These are phyloP conservation scores for Protomyces pachydermus DNA, from an alignment of 1,139 yeast genomes.

Conservation along the genomic window DNA sequence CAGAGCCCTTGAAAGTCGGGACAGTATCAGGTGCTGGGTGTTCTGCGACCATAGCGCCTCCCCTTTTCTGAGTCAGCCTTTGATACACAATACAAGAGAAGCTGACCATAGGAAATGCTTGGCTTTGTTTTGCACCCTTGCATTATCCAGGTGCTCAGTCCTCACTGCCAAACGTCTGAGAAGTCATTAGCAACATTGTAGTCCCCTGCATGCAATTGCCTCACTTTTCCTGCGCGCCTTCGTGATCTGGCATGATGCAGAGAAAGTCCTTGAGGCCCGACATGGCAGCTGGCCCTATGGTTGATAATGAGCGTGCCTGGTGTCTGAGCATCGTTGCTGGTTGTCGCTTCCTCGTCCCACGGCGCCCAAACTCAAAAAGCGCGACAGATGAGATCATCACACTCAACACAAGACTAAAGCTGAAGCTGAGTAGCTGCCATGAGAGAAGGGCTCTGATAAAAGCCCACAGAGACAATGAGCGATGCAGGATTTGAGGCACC, in stretches of 20 bases:
- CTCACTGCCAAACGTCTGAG: constrained; percentile 17
- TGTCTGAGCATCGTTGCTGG: no score
- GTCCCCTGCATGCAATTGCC: background rate
- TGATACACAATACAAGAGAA: background rate
- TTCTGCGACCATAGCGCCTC: constrained; percentile 36
- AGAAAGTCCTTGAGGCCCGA: constrained; percentile 1
- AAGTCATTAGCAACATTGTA: background rate
- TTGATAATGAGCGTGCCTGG: no score
- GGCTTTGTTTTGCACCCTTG: background rate
- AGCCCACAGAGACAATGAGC: background rate
- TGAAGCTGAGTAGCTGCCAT: no score
- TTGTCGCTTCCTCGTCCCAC: no score
- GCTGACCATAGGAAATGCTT: background rate
- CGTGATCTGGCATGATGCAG: constrained; percentile 20
- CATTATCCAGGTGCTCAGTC: constrained; percentile 11
- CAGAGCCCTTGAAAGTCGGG: constrained; percentile 65
- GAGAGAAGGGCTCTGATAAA: no score
- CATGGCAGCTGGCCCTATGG: background rate
- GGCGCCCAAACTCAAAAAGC: no score
- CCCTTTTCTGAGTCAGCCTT: background rate
- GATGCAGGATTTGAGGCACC: background rate
- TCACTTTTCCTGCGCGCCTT: constrained; percentile 19
- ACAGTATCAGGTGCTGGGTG: constrained; percentile 44
- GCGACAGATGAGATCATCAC: background rate
- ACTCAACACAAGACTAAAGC: background rate